phyloP scores from a whole-genome alignment of 352 stramenopile species.

The Hyphochytrium catenoides region DNA sequence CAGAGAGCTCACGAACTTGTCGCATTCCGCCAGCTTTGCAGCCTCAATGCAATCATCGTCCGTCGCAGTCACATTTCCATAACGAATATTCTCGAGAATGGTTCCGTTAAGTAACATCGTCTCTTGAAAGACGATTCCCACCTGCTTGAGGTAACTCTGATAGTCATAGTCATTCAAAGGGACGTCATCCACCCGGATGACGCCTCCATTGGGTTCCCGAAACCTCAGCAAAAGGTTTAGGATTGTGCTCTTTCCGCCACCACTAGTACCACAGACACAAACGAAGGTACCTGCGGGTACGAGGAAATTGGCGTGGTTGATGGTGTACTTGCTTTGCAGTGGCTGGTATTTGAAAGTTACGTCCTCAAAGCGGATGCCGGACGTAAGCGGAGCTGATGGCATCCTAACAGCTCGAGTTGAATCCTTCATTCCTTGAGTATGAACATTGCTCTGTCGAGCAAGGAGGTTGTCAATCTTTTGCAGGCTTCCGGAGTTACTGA shows the following conservation, averaged over 20 bases:
- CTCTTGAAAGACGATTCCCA: slow-evolving; percentile 58
- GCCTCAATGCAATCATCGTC: slow-evolving; percentile 53
- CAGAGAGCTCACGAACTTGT: slow-evolving; percentile 41
- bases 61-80: slow-evolving; percentile 34
- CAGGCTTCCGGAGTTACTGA: slow-evolving; percentile 54
- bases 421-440: slow-evolving; percentile 14
- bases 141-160: slow-evolving; percentile 17
- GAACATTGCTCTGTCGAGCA: slow-evolving; percentile 40
- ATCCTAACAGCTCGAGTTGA: slow-evolving; percentile 9
- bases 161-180: slow-evolving; percentile 45
- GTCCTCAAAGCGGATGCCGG: slow-evolving; percentile 39
- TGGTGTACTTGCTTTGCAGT: slow-evolving; percentile 42
- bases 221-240: slow-evolving; percentile 66
- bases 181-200: slow-evolving; percentile 44
- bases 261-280: slow-evolving; percentile 51
- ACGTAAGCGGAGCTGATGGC: slow-evolving; percentile 30
- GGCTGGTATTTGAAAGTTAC: slow-evolving; percentile 67
- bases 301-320: slow-evolving; percentile 34
- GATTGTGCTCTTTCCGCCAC: slow-evolving; percentile 61
- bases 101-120: slow-evolving; percentile 56
- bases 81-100: slow-evolving; percentile 65
- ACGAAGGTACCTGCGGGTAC: slow-evolving; percentile 53
- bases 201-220: slow-evolving; percentile 33
- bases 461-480: slow-evolving; percentile 25
- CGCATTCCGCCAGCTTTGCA: slow-evolving; percentile 40